phyloP scores from a whole-genome alignment of 768 basidiomycete species.

The Mrakia blollopis region DNA sequence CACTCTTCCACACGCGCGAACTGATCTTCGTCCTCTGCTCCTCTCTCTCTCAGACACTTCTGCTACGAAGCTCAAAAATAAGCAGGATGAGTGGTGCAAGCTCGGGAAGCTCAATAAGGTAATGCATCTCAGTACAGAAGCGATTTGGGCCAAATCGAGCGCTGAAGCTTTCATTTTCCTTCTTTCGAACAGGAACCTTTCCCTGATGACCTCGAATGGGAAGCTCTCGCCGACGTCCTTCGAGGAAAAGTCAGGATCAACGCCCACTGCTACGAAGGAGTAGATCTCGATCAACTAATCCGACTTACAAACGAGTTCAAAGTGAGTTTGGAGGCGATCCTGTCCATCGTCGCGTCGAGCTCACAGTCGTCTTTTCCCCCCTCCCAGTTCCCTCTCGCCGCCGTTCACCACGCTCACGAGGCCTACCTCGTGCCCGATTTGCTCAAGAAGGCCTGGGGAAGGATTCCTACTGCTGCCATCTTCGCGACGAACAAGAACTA shows the following conservation, averaged over 20 bases:
- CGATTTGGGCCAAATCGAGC: too few species aligned
- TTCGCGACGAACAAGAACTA: conserved; percentile 45
- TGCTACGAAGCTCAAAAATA: conserved; percentile 65
- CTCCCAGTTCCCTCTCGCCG: not conserved
- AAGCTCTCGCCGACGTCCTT: conserved; percentile 61
- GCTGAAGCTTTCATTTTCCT: too few species aligned
- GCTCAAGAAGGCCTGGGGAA: conserved; percentile 59
- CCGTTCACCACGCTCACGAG: conserved; percentile 58
- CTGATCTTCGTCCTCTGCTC: conserved; percentile 31
- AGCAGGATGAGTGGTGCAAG: conserved; percentile 57
- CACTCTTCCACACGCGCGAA: not conserved
- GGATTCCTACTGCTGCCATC: conserved; percentile 48
- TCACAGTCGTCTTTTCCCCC: not conserved
- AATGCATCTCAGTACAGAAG: too few species aligned
- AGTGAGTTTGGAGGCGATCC: conserved; percentile 39
- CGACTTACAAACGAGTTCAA: conserved; percentile 77
- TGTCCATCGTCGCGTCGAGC: conserved; percentile 32
- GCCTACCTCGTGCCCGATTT: conserved; percentile 72
- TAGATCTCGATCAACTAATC: conserved; percentile 38
- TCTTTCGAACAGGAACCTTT: conserved; percentile 37
- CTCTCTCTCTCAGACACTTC: conserved; percentile 61
- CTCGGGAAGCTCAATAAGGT: not conserved
- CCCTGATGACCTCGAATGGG: conserved; percentile 59
- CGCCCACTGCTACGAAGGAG: conserved; percentile 12
- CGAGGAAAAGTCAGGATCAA: conserved; percentile 69